These are phyloP conservation scores for Exserohilum turcica DNA, from an alignment of 2,329 filamentous ascomycete species.

Conservation along the genomic window DNA sequence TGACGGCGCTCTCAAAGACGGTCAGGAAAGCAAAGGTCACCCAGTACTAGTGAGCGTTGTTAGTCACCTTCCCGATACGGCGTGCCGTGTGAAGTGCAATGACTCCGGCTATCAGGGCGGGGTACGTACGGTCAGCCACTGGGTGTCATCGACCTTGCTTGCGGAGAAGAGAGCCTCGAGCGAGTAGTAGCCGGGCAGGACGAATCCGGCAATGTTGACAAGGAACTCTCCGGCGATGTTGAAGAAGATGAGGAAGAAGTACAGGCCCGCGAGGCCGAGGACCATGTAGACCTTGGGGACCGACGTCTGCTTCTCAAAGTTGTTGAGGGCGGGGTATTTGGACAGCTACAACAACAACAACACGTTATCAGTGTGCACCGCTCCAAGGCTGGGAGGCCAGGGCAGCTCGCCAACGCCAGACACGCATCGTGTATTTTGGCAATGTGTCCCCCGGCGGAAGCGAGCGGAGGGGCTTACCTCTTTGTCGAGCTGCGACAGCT, in stretches of 20 bases:
- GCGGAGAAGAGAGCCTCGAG: constrained; percentile 75
- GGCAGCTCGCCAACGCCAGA: neutral
- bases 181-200: constrained; percentile 84
- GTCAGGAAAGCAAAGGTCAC: constrained; percentile 83
- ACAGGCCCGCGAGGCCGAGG: constrained; percentile 75
- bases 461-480: constrained; percentile 64
- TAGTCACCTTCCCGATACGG: constrained; percentile 15
- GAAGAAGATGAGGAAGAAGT: constrained; percentile 92
- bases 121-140: constrained; percentile 67
- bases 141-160: constrained; percentile 77
- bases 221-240: constrained; percentile 88
- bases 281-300: constrained; percentile 85
- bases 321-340: constrained; percentile 82
- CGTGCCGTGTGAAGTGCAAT: neutral
- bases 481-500: constrained; percentile 79
- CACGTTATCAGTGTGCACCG: constrained; percentile 26
- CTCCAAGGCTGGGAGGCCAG: neutral
- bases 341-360: constrained; percentile 65
- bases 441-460: constrained; percentile 7
- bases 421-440: constrained; percentile 11
- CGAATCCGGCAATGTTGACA: constrained; percentile 83
- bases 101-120: constrained; percentile 5
- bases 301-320: constrained; percentile 82
- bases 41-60: constrained; percentile 68
- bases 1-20: constrained; percentile 81